A percentile compares a stretch with the other conserved stretches of the same genome.
These are phyloP conservation scores for Trichoderma koningiopsis DNA, from an alignment of 2,329 filamentous ascomycete genomes.

Conservation along the genomic window DNA sequence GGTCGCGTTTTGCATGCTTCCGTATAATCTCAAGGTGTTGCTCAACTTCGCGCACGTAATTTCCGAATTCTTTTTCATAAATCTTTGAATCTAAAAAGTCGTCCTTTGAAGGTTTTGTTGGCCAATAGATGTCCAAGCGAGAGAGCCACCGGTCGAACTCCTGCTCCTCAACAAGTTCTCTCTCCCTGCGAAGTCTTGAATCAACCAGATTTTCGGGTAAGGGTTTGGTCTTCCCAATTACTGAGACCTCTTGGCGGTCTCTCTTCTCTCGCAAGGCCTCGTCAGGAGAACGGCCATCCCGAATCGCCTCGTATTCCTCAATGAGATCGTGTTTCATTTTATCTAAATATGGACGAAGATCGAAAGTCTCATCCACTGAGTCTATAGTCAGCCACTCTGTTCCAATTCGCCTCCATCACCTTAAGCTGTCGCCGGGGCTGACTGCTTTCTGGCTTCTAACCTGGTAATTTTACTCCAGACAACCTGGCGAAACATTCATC, in stretches of 20 bases:
- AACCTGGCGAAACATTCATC: not conserved
- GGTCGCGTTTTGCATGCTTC: not conserved
- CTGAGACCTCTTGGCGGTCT: too few relatives aligned
- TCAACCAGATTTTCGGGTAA: not conserved
- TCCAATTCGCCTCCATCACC: not conserved
- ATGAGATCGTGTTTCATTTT: not conserved
- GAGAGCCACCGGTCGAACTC: not conserved
- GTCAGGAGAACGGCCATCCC: not conserved
- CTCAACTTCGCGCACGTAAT: not conserved
- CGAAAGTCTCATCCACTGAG: not conserved
- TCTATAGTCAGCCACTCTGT: not conserved
- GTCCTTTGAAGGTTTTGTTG: not conserved
- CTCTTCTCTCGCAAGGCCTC: too few relatives aligned
- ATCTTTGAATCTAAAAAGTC: not conserved
- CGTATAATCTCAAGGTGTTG: not conserved
- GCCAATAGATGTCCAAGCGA: not conserved
- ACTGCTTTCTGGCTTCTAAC: not conserved
- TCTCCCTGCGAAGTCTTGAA: not conserved
- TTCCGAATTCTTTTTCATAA: not conserved
- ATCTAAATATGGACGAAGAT: not conserved
- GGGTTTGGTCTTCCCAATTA: not conserved
- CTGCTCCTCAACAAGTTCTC: not conserved
- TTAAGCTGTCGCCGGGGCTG: not conserved
- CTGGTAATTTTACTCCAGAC: not conserved
- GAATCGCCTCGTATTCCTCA: not conserved